phyloP scores from a whole-genome alignment of 2,329 filamentous ascomycete genomes.

The Diaporthe caulivora region DNA sequence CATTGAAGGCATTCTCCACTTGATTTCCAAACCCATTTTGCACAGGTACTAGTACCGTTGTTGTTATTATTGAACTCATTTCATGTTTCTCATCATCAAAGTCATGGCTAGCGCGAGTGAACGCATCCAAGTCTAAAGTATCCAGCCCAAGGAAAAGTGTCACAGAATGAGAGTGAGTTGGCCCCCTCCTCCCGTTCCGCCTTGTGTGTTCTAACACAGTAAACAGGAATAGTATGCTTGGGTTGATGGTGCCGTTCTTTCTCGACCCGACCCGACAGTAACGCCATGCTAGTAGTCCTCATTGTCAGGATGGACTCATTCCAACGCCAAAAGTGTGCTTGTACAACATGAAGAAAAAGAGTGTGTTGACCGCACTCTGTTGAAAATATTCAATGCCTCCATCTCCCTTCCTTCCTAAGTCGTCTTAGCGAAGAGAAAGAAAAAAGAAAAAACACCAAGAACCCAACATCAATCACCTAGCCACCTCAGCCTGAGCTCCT shows the following conservation, averaged over 20 bases:
- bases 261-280: neutral
- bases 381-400: neutral
- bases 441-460: too few relatives aligned
- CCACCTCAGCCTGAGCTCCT: constrained; percentile 19
- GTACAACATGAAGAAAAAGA: neutral
- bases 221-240: neutral
- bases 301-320: neutral
- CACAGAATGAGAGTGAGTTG: constrained; percentile 9
- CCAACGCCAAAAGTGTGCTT: neutral
- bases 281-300: neutral
- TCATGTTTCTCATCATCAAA: neutral
- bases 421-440: neutral
- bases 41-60: neutral
- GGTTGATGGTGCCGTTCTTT: neutral
- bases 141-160: constrained; percentile 15
- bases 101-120: constrained; percentile 13
- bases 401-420: neutral
- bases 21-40: neutral
- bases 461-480: neutral
- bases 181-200: neutral
- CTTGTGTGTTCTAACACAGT: neutral
- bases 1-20: neutral
- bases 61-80: neutral
- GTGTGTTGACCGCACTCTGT: neutral
- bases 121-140: constrained; percentile 5